Evolutionary conservation across 768 basidiomycete genomes (phyloP).

Genomic region (Rhodotorula taiwanensis): DNA sequence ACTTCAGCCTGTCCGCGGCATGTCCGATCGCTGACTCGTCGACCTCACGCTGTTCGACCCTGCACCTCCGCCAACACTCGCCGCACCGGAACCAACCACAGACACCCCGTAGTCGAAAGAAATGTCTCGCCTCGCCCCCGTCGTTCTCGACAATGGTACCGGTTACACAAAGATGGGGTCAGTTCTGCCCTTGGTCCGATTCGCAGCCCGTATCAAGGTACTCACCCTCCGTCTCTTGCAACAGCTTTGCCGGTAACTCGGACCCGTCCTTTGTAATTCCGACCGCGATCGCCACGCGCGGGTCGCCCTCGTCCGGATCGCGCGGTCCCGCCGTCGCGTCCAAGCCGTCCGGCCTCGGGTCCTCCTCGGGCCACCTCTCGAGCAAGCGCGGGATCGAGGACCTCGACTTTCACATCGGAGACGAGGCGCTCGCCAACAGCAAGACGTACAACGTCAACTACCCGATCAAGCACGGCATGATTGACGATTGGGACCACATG

Average conservation of each 20-base stretch:
- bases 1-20: no score
- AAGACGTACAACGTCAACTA: constrained; percentile 96
- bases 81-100: neutral
- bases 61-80: neutral
- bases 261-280: constrained; percentile 99
- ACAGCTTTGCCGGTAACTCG: constrained; percentile 93
- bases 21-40: neutral
- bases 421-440: constrained; percentile 90
- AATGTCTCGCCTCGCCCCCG: constrained; percentile 83
- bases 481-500: constrained; percentile 78
- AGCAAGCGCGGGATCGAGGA: constrained; percentile 97
- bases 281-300: constrained; percentile 85
- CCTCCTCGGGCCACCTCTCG: constrained; percentile 77
- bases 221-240: constrained; percentile 7
- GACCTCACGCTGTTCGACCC: neutral
- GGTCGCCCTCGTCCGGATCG: constrained; percentile 37
- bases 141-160: constrained; percentile 97
- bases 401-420: constrained; percentile 98
- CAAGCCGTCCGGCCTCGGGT: constrained; percentile 52
- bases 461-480: constrained; percentile 79
- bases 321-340: constrained; percentile 49
- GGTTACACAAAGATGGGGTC: constrained; percentile 97
- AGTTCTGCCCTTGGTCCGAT: constrained; percentile 42
- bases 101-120: neutral
- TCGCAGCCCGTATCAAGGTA: neutral